Evolutionary conservation across 2,329 filamentous ascomycete genomes (phyloP), one percentile per base, ranked within the genome.

Genomic region (Fusarium ramigenum): DNA sequence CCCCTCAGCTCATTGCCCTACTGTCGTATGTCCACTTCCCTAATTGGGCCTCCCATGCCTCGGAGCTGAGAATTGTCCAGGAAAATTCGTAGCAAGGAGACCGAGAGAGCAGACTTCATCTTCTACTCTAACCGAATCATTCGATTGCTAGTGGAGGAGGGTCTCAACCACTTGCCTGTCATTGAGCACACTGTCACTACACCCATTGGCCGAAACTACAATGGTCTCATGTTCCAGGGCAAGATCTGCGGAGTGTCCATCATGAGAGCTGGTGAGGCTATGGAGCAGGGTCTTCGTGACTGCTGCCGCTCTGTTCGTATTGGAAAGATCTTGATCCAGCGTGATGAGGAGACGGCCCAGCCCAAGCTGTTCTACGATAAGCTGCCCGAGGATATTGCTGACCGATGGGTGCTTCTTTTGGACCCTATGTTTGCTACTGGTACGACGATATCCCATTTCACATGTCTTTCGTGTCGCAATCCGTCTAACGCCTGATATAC

Each of bases 391-490:
- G 96, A 99, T 81, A 98, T 99, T 82, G 90, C 93, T 30, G 89
- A 96, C 61, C 88, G 96, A 82, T 99, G 96, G 95, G 96, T 98
- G 40, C 85, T 99, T 68, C 86, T 99, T 49, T 85, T 99, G 50
- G 96, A 99, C 81, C 96, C 96, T n/a, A 99, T 99, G 96, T 95
- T 99, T 84, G 96, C 96, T 65, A 99, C 96, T 76, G 95, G 94
- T 95, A 84, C 78, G 53, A 34, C 25, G 28, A 40, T 30, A 40
- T 39, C 25, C 25, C 37, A 44, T 50, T 71, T 40, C 43, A 72
- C 54, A 28, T 21, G 40, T 39, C 18, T 34, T 44, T 39, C 56
- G 19, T 58, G 39, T n/a, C n/a, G 36, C 34, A 54, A 30, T n/a
- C 16, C 58, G 47, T 64, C 56, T 74, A 63, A 70, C 68, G 34